Evolutionary conservation across 495 filamentous ascomycete genomes (phyloP).

Genomic region (Haplographium delicatum): DNA sequence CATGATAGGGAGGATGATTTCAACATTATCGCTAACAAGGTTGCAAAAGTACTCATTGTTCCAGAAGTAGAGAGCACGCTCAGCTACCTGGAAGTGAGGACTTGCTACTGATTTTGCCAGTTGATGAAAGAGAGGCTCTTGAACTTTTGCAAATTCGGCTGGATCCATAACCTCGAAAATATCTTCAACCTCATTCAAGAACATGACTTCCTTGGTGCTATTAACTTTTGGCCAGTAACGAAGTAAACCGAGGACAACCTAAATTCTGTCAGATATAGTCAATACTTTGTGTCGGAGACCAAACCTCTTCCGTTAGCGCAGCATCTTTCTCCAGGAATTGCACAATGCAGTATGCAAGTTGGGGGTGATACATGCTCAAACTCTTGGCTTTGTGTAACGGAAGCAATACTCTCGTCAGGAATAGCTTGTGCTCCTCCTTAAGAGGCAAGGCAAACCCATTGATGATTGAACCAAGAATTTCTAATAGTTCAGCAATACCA

Average conservation of each 20-base stretch:
- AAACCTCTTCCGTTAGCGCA: conserved; percentile 90
- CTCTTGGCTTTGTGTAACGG: conserved; percentile 98
- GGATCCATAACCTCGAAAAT: conserved; percentile 99
- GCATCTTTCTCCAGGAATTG: conserved; percentile 99
- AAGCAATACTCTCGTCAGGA: conserved; percentile 87
- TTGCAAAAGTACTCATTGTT: conserved; percentile 99
- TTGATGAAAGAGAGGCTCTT: conserved; percentile 95
- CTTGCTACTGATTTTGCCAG: conserved; percentile 97
- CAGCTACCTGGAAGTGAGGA: conserved; percentile 98
- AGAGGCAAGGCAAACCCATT: conserved; percentile 96
- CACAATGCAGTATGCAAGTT: conserved; percentile 97
- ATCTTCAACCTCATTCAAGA: conserved; percentile 97
- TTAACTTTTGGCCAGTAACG: conserved; percentile 99
- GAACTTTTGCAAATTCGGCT: conserved; percentile 96
- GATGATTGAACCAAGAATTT: conserved; percentile 98
- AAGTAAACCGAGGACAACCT: conserved; percentile 92
- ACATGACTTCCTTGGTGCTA: conserved; percentile 99
- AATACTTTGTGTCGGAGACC: conserved; percentile 1
- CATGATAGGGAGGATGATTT: conserved; percentile 98
- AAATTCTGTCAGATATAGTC: conserved; percentile 5
- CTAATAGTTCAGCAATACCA: conserved; percentile 91
- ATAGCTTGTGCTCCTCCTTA: conserved; percentile 99
- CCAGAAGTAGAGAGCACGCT: conserved; percentile 98
- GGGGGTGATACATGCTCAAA: conserved; percentile 99
- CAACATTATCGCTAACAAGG: conserved; percentile 96